These are phyloP conservation scores for Saturnispora galanensis DNA, from an alignment of 805 yeast species.

Conservation along the genomic window DNA sequence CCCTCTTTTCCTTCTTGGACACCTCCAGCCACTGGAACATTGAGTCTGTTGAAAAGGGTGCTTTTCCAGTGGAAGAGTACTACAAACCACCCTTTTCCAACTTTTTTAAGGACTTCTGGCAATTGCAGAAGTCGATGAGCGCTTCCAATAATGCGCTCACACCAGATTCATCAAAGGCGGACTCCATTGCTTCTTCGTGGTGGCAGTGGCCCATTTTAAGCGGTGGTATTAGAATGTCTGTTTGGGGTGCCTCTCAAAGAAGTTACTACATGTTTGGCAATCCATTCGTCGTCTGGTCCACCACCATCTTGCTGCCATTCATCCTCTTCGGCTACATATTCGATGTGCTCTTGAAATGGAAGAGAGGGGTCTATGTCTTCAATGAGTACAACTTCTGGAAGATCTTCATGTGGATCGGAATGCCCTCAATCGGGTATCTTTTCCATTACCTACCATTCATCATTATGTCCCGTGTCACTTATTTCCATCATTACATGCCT, in stretches of 20 bases:
- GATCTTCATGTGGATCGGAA: slow-evolving; percentile 52
- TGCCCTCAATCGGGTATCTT: slow-evolving; percentile 77
- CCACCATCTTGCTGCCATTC: slow-evolving; percentile 3
- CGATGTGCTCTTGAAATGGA: slow-evolving; percentile 41
- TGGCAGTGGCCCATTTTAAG: slow-evolving; percentile 78
- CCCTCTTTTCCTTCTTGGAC: slow-evolving; percentile 27
- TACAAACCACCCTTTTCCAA: slow-evolving; percentile 37
- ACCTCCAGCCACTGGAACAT: slow-evolving; percentile 74
- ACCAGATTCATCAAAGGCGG: slow-evolving; percentile 64
- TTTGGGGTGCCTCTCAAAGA: slow-evolving; percentile 48
- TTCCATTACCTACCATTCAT: slow-evolving; percentile 68
- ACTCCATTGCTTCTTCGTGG: slow-evolving; percentile 61
- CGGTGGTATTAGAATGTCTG: slow-evolving; percentile 67
- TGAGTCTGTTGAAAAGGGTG: slow-evolving; percentile 53
- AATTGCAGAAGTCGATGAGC: slow-evolving; percentile 71
- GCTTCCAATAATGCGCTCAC: slow-evolving; percentile 75
- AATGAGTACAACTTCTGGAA: slow-evolving; percentile 20
- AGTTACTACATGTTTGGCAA: slow-evolving; percentile 57
- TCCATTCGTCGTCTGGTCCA: slow-evolving; percentile 24
- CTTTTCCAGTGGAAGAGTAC: slow-evolving; percentile 28
- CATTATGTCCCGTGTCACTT: slow-evolving; percentile 78
- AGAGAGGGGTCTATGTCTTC: slow-evolving; percentile 46
- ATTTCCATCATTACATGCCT: slow-evolving; percentile 79
- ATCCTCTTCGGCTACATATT: slow-evolving; percentile 14
- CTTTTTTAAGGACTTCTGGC: slow-evolving; percentile 60